A percentile compares a stretch with the other conserved stretches of the same genome.
These are phyloP conservation scores for Teratosphaeria gauchensis DNA, from an alignment of 2,329 filamentous ascomycete species.

Conservation along the genomic window DNA sequence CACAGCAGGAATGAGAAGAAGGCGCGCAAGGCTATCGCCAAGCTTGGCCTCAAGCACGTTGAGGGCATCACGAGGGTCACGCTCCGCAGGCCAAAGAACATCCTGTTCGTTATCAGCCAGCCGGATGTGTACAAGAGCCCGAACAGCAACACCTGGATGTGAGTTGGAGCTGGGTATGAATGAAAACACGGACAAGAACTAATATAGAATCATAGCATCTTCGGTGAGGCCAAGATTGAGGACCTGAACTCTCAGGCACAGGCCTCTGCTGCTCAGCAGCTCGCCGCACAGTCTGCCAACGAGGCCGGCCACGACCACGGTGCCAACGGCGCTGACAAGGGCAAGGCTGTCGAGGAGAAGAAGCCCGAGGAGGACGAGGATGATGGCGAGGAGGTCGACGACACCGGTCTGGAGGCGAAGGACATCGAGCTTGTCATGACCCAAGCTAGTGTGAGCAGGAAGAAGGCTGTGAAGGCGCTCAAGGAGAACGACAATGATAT, in stretches of 20 bases:
- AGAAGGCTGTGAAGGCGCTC: conserved; percentile 97
- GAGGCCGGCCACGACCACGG: conserved; percentile 67
- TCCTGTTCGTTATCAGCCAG: conserved; percentile 99
- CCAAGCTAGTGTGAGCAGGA: conserved; percentile 90
- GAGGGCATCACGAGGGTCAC: conserved; percentile 97
- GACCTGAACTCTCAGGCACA: conserved; percentile 98
- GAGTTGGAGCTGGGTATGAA: conserved; percentile 33
- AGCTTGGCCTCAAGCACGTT: conserved; percentile 93
- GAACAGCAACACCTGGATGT: conserved; percentile 99
- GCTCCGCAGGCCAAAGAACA: conserved; percentile 96
- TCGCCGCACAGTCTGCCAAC: conserved; percentile 62
- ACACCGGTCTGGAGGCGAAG: conserved; percentile 91
- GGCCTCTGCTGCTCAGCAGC: conserved; percentile 89
- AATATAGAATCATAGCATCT: conserved; percentile 59
- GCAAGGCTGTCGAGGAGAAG: conserved; percentile 56
- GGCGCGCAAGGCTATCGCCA: conserved; percentile 97
- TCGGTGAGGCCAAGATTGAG: conserved; percentile 99
- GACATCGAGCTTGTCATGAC: conserved; percentile 99
- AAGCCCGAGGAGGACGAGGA: conserved; percentile 67
- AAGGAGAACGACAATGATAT: conserved; percentile 99
- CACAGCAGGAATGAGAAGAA: conserved; percentile 99
- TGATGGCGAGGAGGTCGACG: conserved; percentile 91
- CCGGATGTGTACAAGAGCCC: conserved; percentile 99
- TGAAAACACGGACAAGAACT: conserved; percentile 12
- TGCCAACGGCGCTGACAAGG: conserved; percentile 71